Evolutionary conservation across 257 asterid species (phyloP).

Genomic region (Misopates orontium): DNA sequence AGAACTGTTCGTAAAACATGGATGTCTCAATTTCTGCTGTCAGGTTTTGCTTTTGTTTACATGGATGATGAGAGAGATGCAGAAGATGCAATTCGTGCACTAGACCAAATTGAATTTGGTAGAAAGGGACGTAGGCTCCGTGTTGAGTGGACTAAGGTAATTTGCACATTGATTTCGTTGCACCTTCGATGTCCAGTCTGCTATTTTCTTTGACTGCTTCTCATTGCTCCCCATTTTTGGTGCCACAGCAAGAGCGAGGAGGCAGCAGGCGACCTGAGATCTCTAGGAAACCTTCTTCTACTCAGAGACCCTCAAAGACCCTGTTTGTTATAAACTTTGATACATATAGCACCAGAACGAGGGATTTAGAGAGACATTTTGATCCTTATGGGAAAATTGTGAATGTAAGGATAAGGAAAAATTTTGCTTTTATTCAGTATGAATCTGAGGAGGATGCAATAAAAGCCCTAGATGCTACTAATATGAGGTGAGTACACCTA

Average conservation of each 20-base stretch:
- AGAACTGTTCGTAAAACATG: background rate
- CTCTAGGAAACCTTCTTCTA: constrained; percentile 52
- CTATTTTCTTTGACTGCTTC: constrained; percentile 9
- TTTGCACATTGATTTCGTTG: background rate
- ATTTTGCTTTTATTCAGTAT: constrained; percentile 77
- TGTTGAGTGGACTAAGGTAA: constrained; percentile 94
- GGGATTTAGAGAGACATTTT: constrained; percentile 76
- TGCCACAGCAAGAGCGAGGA: constrained; percentile 68
- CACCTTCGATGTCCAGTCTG: background rate
- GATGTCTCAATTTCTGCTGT: background rate
- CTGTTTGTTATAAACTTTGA: constrained; percentile 84
- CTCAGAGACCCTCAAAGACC: constrained; percentile 61
- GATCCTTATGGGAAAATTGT: constrained; percentile 73
- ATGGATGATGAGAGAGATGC: constrained; percentile 93
- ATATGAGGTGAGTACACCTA: constrained; percentile 53
- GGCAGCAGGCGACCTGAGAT: constrained; percentile 48
- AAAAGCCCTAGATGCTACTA: constrained; percentile 75
- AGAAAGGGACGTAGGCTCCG: constrained; percentile 78
- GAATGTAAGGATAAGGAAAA: constrained; percentile 72
- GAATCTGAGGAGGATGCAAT: constrained; percentile 76
- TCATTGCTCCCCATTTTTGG: constrained; percentile 9
- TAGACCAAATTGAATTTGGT: constrained; percentile 77
- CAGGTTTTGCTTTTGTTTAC: constrained; percentile 71
- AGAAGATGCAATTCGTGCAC: constrained; percentile 77
- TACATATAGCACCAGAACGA: constrained; percentile 65